Percentiles rank a stretch among this genome's conserved stretches.
Evolutionary conservation across 1,284 basidiomycete species (phyloP).

Genomic region (Phellinidium pouzarii): DNA sequence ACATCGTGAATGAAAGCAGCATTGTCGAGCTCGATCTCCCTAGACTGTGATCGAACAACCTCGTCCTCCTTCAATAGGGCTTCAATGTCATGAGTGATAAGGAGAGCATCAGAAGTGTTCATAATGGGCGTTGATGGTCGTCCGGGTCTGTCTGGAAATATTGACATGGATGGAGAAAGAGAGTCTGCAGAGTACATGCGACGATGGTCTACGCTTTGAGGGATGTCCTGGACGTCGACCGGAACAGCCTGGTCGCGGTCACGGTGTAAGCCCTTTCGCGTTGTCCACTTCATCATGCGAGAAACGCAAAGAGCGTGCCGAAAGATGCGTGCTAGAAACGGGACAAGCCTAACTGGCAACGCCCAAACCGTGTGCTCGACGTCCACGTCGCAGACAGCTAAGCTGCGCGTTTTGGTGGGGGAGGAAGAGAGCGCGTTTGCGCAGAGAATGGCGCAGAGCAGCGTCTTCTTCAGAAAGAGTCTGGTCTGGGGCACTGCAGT

Average conservation of each 20-base stretch:
- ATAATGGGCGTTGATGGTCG: not conserved
- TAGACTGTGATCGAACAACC: slow-evolving; percentile 22
- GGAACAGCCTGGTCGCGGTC: slow-evolving; percentile 1
- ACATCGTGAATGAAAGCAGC: not conserved
- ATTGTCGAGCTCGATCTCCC: not conserved
- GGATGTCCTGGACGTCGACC: not conserved
- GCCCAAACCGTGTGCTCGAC: not conserved
- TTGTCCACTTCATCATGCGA: too few species aligned
- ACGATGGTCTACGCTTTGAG: not conserved
- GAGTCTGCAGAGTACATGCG: not conserved
- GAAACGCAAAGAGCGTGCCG: not conserved
- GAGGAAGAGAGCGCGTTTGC: not conserved
- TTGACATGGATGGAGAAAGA: not conserved
- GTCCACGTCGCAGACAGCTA: not conserved
- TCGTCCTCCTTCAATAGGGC: slow-evolving; percentile 58
- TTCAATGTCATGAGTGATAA: slow-evolving; percentile 55
- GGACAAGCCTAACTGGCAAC: not conserved
- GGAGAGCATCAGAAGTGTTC: slow-evolving; percentile 26
- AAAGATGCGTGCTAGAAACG: slow-evolving; percentile 3
- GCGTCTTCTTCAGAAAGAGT: not conserved
- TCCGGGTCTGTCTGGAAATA: not conserved
- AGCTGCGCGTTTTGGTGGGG: not conserved
- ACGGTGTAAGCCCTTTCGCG: slow-evolving; percentile 11
- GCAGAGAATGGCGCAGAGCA: not conserved
- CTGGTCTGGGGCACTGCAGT: too few species aligned